These are phyloP conservation scores for Komagataella ulmi DNA, from an alignment of 805 yeast genomes.

Conservation along the genomic window DNA sequence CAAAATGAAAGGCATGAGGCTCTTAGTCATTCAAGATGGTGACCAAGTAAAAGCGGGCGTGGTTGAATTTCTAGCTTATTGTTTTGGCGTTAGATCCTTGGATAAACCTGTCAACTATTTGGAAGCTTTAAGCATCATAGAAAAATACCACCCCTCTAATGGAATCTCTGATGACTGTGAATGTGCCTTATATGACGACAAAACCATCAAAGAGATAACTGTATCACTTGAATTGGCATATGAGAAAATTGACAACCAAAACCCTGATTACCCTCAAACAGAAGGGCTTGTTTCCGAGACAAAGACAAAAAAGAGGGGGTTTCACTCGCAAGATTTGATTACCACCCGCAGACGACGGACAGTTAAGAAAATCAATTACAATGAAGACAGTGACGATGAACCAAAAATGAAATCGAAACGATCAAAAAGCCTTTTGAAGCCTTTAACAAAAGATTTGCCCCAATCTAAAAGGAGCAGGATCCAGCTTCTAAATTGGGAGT, in stretches of 20 bases:
- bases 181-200: background rate
- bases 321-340: background rate
- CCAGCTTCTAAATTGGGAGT: background rate
- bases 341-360: background rate
- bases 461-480: background rate
- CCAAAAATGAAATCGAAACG: background rate
- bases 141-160: background rate
- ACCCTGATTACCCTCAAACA: background rate
- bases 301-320: background rate
- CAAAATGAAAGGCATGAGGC: background rate
- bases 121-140: background rate
- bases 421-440: background rate
- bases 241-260: background rate
- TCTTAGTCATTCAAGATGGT: background rate
- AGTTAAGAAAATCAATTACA: background rate
- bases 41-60: background rate
- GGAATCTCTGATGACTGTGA: background rate
- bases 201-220: background rate
- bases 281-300: background rate
- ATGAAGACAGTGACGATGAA: background rate
- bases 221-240: background rate
- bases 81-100: background rate
- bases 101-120: background rate
- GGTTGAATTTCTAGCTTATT: slow-evolving; percentile 1
- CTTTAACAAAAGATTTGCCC: background rate